Conservation (phyloP, 2,329 filamentous ascomycete genomes). For the Ophiostoma fasciatum region DNA sequence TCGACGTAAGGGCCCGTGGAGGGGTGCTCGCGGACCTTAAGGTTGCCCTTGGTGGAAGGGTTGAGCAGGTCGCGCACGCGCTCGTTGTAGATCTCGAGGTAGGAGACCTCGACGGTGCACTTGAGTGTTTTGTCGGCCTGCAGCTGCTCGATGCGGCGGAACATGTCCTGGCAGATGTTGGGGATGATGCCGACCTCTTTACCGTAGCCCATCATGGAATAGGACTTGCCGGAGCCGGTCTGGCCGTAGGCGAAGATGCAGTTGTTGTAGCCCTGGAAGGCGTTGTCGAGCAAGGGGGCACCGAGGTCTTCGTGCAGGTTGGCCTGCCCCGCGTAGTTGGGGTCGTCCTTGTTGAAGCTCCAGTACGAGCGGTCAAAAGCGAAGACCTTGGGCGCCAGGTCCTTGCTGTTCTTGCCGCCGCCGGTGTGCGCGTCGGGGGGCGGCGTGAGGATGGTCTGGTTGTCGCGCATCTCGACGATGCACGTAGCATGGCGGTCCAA, state of each 20-base stretch:
- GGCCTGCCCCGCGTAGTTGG: conserved; percentile 82
- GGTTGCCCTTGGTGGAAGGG: conserved; percentile 52
- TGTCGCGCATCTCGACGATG: conserved; percentile 91
- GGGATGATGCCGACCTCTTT: conserved; percentile 74
- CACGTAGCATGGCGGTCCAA: conserved; percentile 85
- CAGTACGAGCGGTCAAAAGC: conserved; percentile 98
- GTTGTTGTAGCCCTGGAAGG: conserved; percentile 97
- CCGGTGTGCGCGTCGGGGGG: conserved; percentile 46
- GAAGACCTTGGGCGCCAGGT: conserved; percentile 60
- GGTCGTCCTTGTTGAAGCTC: conserved; percentile 69
- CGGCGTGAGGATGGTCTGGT: conserved; percentile 72
- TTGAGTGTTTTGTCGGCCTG: conserved; percentile 76
- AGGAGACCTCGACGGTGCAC: conserved; percentile 93
- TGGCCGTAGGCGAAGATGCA: conserved; percentile 99
- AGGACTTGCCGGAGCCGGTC: conserved; percentile 95
- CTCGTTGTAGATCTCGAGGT: conserved; percentile 99
- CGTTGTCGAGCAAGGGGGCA: conserved; percentile 96
- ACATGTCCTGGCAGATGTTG: conserved; percentile 87
- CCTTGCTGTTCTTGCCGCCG: conserved; percentile 51
- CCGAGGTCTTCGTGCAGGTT: conserved; percentile 90
- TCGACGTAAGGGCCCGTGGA: conserved; percentile 95
- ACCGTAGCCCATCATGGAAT: conserved; percentile 88
- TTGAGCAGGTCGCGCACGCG: conserved; percentile 88
- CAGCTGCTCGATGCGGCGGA: conserved; percentile 73
- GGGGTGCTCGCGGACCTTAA: conserved; percentile 93